Base-by-base conservation (phyloP, 495 filamentous ascomycete genomes). In the Hypoxylon subgilvum region DNA sequence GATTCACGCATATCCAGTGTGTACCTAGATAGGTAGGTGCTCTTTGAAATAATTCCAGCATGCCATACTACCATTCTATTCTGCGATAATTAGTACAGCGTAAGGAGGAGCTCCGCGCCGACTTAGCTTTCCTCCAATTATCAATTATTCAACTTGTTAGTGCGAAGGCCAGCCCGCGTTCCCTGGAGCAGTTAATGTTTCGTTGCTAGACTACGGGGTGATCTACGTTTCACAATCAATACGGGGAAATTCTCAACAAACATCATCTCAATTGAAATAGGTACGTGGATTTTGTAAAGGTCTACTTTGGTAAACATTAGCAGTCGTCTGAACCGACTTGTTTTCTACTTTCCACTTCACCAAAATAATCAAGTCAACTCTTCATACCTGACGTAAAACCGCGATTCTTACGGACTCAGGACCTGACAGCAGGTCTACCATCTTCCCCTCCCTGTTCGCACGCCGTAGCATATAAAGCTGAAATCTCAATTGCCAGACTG, bases 141-240 rank as follows among this genome's bases (percentile, higher is more conserved):
- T n/a, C n/a, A n/a, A n/a, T n/a, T 38, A n/a, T n/a, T 17, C 4
- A 4, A 16, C 38, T 35, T 3, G 27, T 41, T 44, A 35, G 25
- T 40, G 49, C 49, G 51, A 22, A 36, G 17, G 13, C 22, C 30
- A 16, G 31, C 16, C 0, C 28, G 19, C 16, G 13, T 23, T 47
- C 32, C 41, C 34, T 28, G 44, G 38, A 40, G 36, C 52, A 43
- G 18, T 6, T 42, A 14, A 32, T 31, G 60, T 63, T 52, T 63
- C 52, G 53, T 17, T n/a, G 48, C 25, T 52, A 57, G 40, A 32
- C 17, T 36, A 42, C 27, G 47, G 36, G 51, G 45, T 46, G 47
- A 52, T 48, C 27, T 57, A 2, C 52, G 42, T 62, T 47, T 42
- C 52, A 52, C 46, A 13, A 43, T 14, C 12, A 25, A 8, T 46